Evolutionary conservation across 2,329 filamentous ascomycete species (phyloP).

Genomic region (Fusarium camptoceras): DNA sequence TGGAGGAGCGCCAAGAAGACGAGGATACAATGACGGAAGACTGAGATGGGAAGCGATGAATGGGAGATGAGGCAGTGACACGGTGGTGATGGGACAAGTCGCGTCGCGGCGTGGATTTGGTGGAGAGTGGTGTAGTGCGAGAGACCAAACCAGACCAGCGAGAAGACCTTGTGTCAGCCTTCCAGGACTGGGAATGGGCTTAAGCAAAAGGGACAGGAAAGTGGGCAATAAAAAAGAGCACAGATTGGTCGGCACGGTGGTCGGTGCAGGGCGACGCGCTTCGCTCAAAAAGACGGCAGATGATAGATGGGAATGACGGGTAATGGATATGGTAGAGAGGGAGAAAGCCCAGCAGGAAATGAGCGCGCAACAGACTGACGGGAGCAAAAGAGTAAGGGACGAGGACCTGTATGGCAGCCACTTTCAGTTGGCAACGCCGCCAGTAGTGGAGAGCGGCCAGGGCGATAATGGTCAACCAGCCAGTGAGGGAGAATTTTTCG

Average conservation of each 20-base stretch:
- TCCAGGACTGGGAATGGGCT: conserved; percentile 33
- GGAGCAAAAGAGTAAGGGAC: conserved; percentile 29
- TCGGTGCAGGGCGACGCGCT: conserved; percentile 42
- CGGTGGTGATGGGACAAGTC: conserved; percentile 59
- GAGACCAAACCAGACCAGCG: conserved; percentile 46
- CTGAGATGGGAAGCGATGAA: conserved; percentile 54
- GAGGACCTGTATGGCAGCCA: conserved; percentile 25
- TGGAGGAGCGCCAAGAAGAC: conserved; percentile 52
- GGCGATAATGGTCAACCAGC: conserved; percentile 23
- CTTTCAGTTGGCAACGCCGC: conserved; percentile 32
- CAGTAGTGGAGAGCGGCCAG: conserved; percentile 36
- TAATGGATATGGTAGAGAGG: conserved; percentile 34
- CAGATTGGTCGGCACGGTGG: conserved; percentile 43
- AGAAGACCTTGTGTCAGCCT: conserved; percentile 40
- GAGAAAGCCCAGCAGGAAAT: conserved; percentile 34
- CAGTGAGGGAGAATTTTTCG: conserved; percentile 52
- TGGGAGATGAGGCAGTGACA: conserved; percentile 60
- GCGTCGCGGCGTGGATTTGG: conserved; percentile 58
- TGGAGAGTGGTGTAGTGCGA: conserved; percentile 54
- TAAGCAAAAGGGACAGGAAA: conserved; percentile 33
- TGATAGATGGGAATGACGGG: conserved; percentile 40
- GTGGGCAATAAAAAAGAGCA: conserved; percentile 40
- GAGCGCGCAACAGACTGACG: conserved; percentile 25
- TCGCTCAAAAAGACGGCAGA: conserved; percentile 36
- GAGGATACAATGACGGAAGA: conserved; percentile 43